Conservation (phyloP, 306 rosid species). For the Vicia villosa region DNA sequence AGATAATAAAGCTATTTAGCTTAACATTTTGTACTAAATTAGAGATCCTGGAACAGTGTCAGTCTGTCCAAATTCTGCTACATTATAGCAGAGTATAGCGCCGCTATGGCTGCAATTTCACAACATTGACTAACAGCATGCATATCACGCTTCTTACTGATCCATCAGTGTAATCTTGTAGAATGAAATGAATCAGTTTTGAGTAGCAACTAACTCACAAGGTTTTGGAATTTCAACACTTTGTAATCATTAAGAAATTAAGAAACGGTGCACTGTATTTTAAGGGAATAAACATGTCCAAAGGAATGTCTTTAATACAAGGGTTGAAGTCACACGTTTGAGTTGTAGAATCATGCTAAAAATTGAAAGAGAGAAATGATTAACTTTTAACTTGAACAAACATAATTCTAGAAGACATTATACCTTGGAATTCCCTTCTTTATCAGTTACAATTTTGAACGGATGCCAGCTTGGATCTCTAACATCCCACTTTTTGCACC, state of each 20-base stretch:
- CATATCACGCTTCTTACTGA: background rate
- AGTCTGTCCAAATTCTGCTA: too few species aligned
- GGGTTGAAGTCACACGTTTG: background rate
- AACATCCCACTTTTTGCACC: slow-evolving; percentile 64
- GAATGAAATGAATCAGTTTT: too few species aligned
- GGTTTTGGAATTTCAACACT: too few species aligned
- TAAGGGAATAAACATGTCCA: background rate
- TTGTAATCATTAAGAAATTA: background rate
- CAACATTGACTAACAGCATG: too few species aligned
- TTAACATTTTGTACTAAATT: too few species aligned
- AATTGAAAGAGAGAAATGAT: background rate
- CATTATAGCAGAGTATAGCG: too few species aligned
- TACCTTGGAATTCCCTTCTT: slow-evolving; percentile 39
- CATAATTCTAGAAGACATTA: slow-evolving; percentile 6
- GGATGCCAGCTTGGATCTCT: slow-evolving; percentile 83
- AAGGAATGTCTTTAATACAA: background rate
- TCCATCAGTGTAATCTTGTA: too few species aligned
- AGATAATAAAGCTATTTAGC: too few species aligned
- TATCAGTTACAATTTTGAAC: slow-evolving; percentile 42
- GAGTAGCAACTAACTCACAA: too few species aligned
- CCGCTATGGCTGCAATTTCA: too few species aligned
- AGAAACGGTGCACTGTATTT: background rate
- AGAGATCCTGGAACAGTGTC: too few species aligned
- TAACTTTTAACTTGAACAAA: slow-evolving; percentile 1
- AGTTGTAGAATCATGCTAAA: background rate